Evolutionary conservation across 371 early-diverging fungal species (phyloP).

Genomic region (Rhizomucor miehei): DNA sequence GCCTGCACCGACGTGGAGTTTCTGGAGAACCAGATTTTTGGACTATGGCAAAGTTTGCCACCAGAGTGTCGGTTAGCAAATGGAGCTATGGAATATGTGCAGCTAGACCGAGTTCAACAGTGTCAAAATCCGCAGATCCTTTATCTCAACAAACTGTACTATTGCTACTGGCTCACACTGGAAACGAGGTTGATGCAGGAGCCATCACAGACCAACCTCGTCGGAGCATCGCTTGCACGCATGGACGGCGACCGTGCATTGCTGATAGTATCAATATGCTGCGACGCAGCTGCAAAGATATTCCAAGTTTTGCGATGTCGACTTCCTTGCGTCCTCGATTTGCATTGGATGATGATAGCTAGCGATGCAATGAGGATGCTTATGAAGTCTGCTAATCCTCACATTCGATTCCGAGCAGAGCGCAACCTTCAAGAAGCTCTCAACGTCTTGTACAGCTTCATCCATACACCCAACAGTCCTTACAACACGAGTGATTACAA

Average conservation of each 20-base stretch:
- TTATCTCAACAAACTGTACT: constrained; percentile 31
- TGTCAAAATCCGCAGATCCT: constrained; percentile 25
- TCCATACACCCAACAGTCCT: too few species aligned
- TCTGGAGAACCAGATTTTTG: constrained; percentile 27
- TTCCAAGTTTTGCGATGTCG: constrained; percentile 23
- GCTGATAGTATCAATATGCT: constrained; percentile 35
- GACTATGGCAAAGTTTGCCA: constrained; percentile 35
- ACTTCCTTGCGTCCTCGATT: constrained; percentile 31
- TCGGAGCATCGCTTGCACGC: constrained; percentile 21
- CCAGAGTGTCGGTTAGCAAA: constrained; percentile 22
- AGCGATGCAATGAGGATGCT: constrained; percentile 29
- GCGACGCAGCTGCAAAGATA: constrained; percentile 37
- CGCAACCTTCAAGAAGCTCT: constrained; percentile 20
- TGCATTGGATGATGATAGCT: constrained; percentile 37
- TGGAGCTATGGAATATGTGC: constrained; percentile 31
- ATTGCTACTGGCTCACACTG: constrained; percentile 29
- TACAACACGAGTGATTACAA: too few species aligned
- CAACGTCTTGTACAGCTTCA: constrained; percentile 11
- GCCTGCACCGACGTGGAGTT: constrained; percentile 20
- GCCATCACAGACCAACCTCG: constrained; percentile 19
- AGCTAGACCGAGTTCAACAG: constrained; percentile 29
- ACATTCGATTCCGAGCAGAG: constrained; percentile 29
- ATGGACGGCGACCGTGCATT: constrained; percentile 38
- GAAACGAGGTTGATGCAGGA: constrained; percentile 35
- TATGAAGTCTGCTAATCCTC: constrained; percentile 19